phyloP scores from a whole-genome alignment of 2,329 filamentous ascomycete genomes.

The Byssoonygena ceratinophila region DNA sequence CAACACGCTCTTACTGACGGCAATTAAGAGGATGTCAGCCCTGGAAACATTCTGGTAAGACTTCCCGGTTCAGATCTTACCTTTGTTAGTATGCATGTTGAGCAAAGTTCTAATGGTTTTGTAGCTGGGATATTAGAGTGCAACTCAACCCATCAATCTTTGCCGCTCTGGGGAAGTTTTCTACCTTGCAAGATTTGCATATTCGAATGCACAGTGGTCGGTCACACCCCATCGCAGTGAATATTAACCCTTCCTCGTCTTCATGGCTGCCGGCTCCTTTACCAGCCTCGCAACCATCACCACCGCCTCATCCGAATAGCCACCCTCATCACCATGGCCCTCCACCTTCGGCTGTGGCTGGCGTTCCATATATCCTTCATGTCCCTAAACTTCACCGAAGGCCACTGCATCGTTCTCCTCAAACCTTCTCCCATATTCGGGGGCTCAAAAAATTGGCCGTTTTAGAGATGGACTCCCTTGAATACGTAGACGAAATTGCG shows the following conservation, averaged over 20 bases:
- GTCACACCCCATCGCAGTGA: conserved; percentile 44
- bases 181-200: conserved; percentile 45
- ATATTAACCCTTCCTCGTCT: conserved; percentile 32
- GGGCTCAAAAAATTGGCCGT: conserved; percentile 45
- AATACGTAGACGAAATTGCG: conserved; percentile 47
- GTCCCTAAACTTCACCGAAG: background rate
- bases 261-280: conserved; percentile 1
- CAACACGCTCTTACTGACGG: conserved; percentile 49
- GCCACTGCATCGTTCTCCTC: conserved; percentile 18
- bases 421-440: conserved; percentile 45
- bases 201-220: conserved; percentile 50
- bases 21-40: conserved; percentile 45
- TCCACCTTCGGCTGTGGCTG: conserved; percentile 6
- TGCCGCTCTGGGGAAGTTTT: conserved; percentile 45
- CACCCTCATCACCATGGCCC: conserved; percentile 17
- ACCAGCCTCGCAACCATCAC: conserved; percentile 1
- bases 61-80: background rate
- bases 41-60: conserved; percentile 49
- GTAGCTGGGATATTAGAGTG: conserved; percentile 54
- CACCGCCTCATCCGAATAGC: conserved; percentile 20
- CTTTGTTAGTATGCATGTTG: background rate
- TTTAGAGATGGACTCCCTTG: conserved; percentile 51
- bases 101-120: background rate
- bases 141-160: conserved; percentile 52
- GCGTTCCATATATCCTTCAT: background rate